Evolutionary conservation across 1,284 basidiomycete genomes (phyloP).

Genomic region (Irpex sp.): DNA sequence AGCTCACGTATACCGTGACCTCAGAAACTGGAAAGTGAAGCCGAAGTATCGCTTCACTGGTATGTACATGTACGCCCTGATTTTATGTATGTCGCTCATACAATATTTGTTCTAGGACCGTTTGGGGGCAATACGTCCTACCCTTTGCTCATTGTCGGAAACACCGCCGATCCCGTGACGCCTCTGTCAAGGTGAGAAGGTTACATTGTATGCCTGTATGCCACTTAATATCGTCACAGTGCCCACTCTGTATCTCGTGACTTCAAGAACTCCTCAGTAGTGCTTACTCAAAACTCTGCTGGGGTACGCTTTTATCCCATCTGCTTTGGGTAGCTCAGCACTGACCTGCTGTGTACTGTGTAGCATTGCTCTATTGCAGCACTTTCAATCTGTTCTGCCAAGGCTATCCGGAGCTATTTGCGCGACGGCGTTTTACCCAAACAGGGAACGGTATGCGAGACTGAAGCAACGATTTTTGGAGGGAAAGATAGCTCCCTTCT

Average conservation of each 20-base stretch:
- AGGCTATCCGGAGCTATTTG: conserved; percentile 10
- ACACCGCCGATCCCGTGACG: conserved; percentile 15
- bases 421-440: conserved; percentile 6
- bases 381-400: conserved; percentile 9
- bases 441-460: conserved; percentile 9
- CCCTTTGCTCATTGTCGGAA: conserved; percentile 17
- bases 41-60: conserved; percentile 13
- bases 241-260: conserved; percentile 17
- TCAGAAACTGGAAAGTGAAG: conserved; percentile 16
- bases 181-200: conserved; percentile 7
- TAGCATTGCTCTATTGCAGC: background rate
- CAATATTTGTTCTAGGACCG: conserved; percentile 3
- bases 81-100: background rate
- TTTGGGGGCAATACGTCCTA: conserved; percentile 14
- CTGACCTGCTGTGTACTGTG: background rate
- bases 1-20: background rate
- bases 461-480: conserved; percentile 2
- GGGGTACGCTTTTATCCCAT: conserved; percentile 11
- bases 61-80: background rate
- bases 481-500: background rate
- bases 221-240: conserved; percentile 3
- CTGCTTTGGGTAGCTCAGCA: too few relatives aligned
- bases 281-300: conserved; percentile 18
- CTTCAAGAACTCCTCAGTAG: conserved; percentile 17
- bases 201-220: background rate